phyloP scores from a whole-genome alignment of 345 rosid species.

The Noccaea bulbosa region DNA sequence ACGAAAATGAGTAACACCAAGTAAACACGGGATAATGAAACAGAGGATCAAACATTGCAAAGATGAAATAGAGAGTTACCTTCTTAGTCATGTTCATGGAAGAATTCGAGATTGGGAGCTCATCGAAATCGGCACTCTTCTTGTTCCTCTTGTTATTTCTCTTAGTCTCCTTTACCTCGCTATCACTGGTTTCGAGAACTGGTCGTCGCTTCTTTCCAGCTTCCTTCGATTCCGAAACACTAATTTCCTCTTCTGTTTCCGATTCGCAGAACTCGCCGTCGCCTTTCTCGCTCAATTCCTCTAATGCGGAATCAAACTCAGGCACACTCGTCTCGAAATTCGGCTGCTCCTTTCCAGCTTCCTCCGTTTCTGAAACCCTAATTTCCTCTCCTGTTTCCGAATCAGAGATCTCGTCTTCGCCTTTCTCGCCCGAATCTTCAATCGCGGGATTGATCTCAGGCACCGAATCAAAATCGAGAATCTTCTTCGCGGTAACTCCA shows the following conservation, averaged over 20 bases:
- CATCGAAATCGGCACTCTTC: slow-evolving; percentile 46
- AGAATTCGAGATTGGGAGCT: slow-evolving; percentile 42
- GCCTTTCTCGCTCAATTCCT: slow-evolving; percentile 9
- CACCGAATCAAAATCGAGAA: slow-evolving; percentile 52
- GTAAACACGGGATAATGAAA: slow-evolving; percentile 1
- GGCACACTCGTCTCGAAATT: background rate
- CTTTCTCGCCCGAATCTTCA: slow-evolving; percentile 42
- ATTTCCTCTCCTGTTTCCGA: slow-evolving; percentile 26
- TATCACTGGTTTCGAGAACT: slow-evolving; percentile 27
- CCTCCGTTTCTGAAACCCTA: slow-evolving; percentile 21
- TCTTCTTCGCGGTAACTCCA: slow-evolving; percentile 46
- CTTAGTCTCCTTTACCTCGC: slow-evolving; percentile 34
- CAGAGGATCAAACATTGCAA: background rate
- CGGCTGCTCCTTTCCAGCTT: background rate
- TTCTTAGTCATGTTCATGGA: slow-evolving; percentile 55
- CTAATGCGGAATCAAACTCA: slow-evolving; percentile 2
- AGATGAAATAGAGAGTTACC: slow-evolving; percentile 43
- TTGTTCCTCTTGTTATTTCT: slow-evolving; percentile 48
- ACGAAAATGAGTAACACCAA: slow-evolving; percentile 9
- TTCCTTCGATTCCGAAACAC: slow-evolving; percentile 23
- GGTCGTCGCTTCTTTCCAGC: slow-evolving; percentile 39
- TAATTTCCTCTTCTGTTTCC: slow-evolving; percentile 23
- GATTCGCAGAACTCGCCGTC: slow-evolving; percentile 18
- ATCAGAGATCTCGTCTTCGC: slow-evolving; percentile 37
- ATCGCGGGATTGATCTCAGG: slow-evolving; percentile 46